A percentile compares a stretch with the other conserved stretches of the same genome.
phyloP scores from a whole-genome alignment of 78 protist species.

The Dictyostelium brefeldianum region DNA sequence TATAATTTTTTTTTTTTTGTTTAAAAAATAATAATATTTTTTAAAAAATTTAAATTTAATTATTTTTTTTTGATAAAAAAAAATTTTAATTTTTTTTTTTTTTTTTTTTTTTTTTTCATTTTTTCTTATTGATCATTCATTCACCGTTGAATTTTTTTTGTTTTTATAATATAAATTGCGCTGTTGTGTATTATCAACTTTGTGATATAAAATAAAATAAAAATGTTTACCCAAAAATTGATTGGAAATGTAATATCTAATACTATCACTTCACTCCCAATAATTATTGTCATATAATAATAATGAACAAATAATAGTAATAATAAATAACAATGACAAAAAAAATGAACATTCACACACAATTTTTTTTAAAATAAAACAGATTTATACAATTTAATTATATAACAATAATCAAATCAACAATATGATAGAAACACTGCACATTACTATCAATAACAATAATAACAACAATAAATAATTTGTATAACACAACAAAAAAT shows the following conservation, averaged over 20 bases:
- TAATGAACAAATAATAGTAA: no score
- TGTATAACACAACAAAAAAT: no score
- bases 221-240: slow-evolving; percentile 14
- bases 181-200: background rate
- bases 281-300: no score
- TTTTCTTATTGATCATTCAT: background rate
- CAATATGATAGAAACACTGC: no score
- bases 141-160: background rate
- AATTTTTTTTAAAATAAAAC: no score
- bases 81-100: background rate
- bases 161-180: background rate
- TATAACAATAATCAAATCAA: no score
- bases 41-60: background rate
- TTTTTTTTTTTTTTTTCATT: background rate
- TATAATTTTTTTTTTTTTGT: background rate
- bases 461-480: no score
- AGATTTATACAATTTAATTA: no score
- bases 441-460: no score
- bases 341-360: background rate
- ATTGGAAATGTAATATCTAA: slow-evolving; percentile 2
- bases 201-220: background rate
- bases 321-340: no score
- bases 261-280: no score
- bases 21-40: background rate
- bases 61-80: background rate